These are phyloP conservation scores for Trichocladium uniseriatum DNA, from an alignment of 495 filamentous ascomycete species.

Conservation along the genomic window DNA sequence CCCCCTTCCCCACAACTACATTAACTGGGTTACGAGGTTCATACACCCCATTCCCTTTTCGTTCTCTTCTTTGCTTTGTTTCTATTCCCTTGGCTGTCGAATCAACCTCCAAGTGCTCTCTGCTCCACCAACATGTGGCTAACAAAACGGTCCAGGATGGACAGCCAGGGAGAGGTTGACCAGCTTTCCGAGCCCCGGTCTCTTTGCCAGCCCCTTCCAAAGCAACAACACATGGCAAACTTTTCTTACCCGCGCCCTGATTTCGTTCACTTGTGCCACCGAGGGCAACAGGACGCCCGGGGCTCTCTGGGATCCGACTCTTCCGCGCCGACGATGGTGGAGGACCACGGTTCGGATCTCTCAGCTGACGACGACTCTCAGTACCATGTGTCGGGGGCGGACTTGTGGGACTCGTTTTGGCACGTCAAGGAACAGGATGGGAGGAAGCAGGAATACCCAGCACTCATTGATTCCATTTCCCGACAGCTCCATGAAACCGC, in stretches of 20 bases:
- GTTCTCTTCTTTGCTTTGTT: neutral
- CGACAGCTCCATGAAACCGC: neutral
- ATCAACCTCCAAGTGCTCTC: neutral
- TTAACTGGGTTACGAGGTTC: neutral
- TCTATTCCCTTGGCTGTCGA: neutral
- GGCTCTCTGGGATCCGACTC: constrained; percentile 20
- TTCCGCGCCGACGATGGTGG: constrained; percentile 22
- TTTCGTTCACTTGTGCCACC: neutral
- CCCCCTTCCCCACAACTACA: neutral
- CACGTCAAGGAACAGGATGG: constrained; percentile 1
- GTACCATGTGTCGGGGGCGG: constrained; percentile 7
- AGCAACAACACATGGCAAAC: constrained; percentile 5
- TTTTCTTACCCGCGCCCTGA: constrained; percentile 14
- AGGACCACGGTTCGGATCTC: constrained; percentile 25
- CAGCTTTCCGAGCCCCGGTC: neutral
- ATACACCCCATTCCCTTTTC: neutral
- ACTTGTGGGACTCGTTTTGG: constrained; percentile 21
- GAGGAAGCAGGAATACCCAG: constrained; percentile 6
- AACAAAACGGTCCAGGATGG: constrained; percentile 7
- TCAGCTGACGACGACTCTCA: constrained; percentile 24
- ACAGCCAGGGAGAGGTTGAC: neutral
- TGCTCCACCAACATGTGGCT: neutral
- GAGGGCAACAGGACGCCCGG: constrained; percentile 1
- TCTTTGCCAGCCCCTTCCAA: constrained; percentile 1
- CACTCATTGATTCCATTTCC: constrained; percentile 5